A percentile compares a stretch with the other conserved stretches of the same genome.
Conservation (phyloP, 345 rosid species). For the Moricandia arvensis region DNA sequence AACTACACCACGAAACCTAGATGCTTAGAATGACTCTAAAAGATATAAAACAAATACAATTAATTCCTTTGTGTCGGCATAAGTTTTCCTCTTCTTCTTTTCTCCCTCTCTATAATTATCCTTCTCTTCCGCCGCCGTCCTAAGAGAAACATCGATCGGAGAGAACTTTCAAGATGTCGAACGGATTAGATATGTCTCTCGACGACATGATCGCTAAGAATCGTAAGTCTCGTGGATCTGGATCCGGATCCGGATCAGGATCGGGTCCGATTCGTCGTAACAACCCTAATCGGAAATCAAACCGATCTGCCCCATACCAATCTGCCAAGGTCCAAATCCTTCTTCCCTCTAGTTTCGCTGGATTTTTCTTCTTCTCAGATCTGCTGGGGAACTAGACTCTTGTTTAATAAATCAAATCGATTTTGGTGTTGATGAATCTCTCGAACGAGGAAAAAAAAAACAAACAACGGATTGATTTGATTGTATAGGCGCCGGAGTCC, state of each 20-base stretch:
- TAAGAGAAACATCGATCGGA: conserved; percentile 24
- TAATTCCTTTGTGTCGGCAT: neutral
- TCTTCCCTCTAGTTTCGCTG: neutral
- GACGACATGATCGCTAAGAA: conserved; percentile 89
- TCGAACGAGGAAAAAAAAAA: conserved; percentile 15
- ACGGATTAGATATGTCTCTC: conserved; percentile 92
- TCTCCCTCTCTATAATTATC: neutral
- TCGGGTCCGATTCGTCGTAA: conserved; percentile 73
- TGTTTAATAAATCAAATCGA: conserved; percentile 19
- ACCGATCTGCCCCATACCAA: conserved; percentile 65
- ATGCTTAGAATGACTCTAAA: too few species aligned
- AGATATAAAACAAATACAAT: too few species aligned
- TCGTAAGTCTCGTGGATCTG: conserved; percentile 51
- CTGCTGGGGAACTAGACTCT: conserved; percentile 17
- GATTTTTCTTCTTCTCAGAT: conserved; percentile 27
- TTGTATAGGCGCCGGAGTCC: conserved; percentile 79
- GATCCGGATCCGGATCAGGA: conserved; percentile 62
- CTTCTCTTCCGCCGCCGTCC: neutral
- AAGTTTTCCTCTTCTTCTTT: neutral
- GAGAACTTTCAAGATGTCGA: conserved; percentile 50
- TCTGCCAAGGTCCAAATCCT: conserved; percentile 44
- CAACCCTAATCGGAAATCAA: conserved; percentile 53
- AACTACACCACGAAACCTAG: conserved; percentile 95
- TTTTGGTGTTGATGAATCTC: conserved; percentile 30
- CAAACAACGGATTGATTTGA: conserved; percentile 40